Evolutionary conservation across 805 yeast species (phyloP).

Genomic region (Candida xyloterini): DNA sequence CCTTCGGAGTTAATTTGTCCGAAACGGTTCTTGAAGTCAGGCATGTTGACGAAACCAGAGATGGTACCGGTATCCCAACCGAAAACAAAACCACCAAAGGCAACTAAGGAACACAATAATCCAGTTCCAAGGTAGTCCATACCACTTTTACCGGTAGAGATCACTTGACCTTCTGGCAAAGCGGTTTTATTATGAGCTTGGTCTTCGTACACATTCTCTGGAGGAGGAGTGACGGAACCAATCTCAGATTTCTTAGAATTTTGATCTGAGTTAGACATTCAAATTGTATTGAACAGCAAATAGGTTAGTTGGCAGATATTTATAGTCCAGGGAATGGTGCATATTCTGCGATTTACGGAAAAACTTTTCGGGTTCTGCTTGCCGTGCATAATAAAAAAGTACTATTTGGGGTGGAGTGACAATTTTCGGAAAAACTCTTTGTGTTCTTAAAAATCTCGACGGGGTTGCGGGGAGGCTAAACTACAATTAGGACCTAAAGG

Average conservation of each 20-base stretch:
- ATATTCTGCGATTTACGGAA: slow-evolving; percentile 10
- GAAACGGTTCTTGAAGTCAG: slow-evolving; percentile 51
- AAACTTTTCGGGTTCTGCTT: slow-evolving; percentile 10
- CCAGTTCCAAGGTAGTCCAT: slow-evolving; percentile 27
- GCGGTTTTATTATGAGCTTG: slow-evolving; percentile 12
- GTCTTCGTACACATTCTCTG: slow-evolving; percentile 27
- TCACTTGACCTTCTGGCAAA: slow-evolving; percentile 11
- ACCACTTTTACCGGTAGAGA: slow-evolving; percentile 24
- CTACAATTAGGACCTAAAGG: not conserved
- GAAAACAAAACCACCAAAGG: slow-evolving; percentile 75
- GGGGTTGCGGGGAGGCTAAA: slow-evolving; percentile 8
- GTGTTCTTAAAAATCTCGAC: slow-evolving; percentile 1
- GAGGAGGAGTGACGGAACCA: slow-evolving; percentile 20
- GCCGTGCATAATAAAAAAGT: slow-evolving; percentile 1
- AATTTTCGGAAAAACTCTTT: slow-evolving; percentile 14
- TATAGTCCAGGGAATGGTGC: not conserved
- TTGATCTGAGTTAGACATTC: slow-evolving; percentile 18
- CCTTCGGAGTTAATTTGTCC: slow-evolving; percentile 46
- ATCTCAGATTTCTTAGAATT: slow-evolving; percentile 18
- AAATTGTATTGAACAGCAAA: not conserved
- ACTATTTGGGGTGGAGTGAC: slow-evolving; percentile 7
- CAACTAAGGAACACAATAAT: slow-evolving; percentile 50
- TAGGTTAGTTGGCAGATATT: not conserved
- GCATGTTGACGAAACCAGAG: slow-evolving; percentile 66
- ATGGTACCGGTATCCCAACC: slow-evolving; percentile 82